Evolutionary conservation across 2,329 filamentous ascomycete genomes (phyloP), one percentile per base, ranked within the genome.

Genomic region (Alternaria arborescens): DNA sequence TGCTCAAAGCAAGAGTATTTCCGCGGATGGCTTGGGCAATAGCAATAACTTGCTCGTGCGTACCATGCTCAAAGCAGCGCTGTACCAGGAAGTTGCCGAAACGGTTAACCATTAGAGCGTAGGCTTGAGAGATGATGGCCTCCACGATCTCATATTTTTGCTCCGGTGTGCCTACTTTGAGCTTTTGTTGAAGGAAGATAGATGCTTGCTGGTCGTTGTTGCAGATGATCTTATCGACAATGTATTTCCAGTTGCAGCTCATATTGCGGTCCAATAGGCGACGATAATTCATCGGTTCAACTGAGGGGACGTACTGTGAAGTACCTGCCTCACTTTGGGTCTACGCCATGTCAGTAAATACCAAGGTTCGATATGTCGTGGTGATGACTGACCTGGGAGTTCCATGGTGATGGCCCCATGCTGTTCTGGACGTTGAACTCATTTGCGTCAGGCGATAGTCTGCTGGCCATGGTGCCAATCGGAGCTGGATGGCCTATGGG

Each of bases 151-250:
- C 94, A 72, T 92, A 97, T 80, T 98, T 99, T 78, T 98, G 95
- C 74, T 98, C 94, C 0, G 90, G 86, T 4, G 94, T 97, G 61
- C 94, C 94, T 64, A 97, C 91, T 82, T 99, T 99, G 70, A 99
- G 91, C 83, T 99, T 99, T 82, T 99, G 95, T 79, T 99, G 95
- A 44, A 99, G 84, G 81, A 99, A 99, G 73, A 99, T 98, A 2
- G 95, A 99, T 10, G 96, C 95, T 80, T 99, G 95, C 80, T 99
- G 95, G 76, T 99, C 95, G 78, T 99, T 98, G 82, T 94, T 97
- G 87, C 93, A 96, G 68, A 99, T 94, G 76, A 99, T 99, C 84
- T 98, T 98, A 83, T 99, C 94, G 56, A 99, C 95, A 71, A 99
- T 97, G 78, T 97, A 97, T 82, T 95, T 97, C 95, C 94, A 99